Percentiles rank a stretch among this genome's conserved stretches.
Evolutionary conservation across 192 early-diverging fungal species (phyloP).

Genomic region (Gorgonomyces haynaldii): DNA sequence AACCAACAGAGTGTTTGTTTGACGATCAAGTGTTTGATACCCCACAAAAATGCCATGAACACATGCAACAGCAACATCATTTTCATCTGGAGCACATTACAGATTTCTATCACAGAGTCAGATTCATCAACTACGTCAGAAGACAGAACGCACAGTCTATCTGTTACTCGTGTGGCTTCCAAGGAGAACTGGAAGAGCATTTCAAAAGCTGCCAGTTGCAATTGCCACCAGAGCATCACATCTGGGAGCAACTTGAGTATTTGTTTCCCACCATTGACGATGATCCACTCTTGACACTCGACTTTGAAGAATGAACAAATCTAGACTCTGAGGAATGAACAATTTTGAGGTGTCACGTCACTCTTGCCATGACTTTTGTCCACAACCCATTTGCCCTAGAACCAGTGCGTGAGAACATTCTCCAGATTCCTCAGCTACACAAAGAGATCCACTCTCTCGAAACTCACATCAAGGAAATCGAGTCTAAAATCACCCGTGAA

Average conservation of each 20-base stretch:
- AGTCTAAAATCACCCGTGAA: slow-evolving; percentile 2
- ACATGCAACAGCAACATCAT: slow-evolving; percentile 62
- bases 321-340: no score
- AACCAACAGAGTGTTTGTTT: slow-evolving; percentile 69
- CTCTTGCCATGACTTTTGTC: slow-evolving; percentile 2
- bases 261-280: no score
- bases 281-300: no score
- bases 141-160: no score
- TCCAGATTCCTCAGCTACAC: slow-evolving; percentile 15
- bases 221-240: no score
- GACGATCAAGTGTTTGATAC: slow-evolving; percentile 51
- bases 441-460: slow-evolving; percentile 18
- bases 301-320: no score
- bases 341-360: neutral
- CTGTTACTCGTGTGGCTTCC: no score
- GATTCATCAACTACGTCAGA: slow-evolving; percentile 79
- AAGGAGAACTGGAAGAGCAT: no score
- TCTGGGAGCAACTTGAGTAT: no score
- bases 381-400: slow-evolving; percentile 2
- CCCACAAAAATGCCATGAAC: slow-evolving; percentile 51
- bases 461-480: slow-evolving; percentile 2
- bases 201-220: no score
- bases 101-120: slow-evolving; percentile 75
- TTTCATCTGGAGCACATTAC: slow-evolving; percentile 59
- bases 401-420: slow-evolving; percentile 14